phyloP scores from a whole-genome alignment of 305 asterid genomes.

The Solanum aculeatissimum region DNA sequence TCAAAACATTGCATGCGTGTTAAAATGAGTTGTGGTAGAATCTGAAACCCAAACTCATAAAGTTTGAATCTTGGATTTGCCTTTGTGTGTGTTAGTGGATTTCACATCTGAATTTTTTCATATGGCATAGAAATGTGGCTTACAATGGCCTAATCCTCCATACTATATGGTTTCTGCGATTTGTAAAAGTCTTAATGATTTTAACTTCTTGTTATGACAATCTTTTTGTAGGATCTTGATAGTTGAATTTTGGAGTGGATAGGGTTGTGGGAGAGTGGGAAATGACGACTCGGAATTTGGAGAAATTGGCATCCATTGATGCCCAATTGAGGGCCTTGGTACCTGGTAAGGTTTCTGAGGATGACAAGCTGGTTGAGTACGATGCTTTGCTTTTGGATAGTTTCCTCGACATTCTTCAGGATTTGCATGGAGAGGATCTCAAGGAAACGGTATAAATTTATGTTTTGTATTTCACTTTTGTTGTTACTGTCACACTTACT shows the following conservation, averaged over 20 bases:
- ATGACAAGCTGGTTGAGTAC: constrained; percentile 46
- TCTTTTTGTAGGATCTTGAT: constrained; percentile 4
- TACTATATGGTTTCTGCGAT: neutral
- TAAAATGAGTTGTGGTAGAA: neutral
- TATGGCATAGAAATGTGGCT: neutral
- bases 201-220: neutral
- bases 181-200: neutral
- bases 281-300: constrained; percentile 28
- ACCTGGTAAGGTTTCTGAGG: constrained; percentile 42
- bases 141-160: neutral
- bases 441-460: constrained; percentile 29
- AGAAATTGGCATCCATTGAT: constrained; percentile 47
- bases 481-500: neutral
- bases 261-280: neutral
- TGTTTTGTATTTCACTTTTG: neutral
- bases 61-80: neutral
- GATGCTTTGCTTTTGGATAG: constrained; percentile 44
- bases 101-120: neutral
- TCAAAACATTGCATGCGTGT: neutral
- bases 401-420: constrained; percentile 45
- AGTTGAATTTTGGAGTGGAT: neutral
- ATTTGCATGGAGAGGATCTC: constrained; percentile 42
- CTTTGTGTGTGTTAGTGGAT: neutral
- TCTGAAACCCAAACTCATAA: neutral
- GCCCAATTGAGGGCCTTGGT: constrained; percentile 42